Percentiles rank a stretch among this genome's conserved stretches.
Evolutionary conservation across 2,329 filamentous ascomycete species (phyloP).

Genomic region (Corinectria fuckeliana): DNA sequence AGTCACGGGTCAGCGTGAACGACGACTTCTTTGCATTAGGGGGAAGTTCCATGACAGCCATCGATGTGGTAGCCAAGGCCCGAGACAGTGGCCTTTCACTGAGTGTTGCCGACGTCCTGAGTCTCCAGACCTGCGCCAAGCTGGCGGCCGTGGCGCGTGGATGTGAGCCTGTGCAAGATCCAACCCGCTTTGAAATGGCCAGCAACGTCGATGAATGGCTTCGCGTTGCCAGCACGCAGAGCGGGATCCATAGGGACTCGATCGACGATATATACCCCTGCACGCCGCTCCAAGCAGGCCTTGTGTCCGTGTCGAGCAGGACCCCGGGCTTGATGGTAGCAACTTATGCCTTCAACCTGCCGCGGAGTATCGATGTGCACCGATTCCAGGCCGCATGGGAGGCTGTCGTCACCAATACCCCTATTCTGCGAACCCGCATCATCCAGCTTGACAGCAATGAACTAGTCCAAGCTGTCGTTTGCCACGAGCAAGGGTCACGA

Average conservation of each 20-base stretch:
- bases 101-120: not conserved
- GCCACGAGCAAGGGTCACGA: not conserved
- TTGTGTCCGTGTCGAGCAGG: not conserved
- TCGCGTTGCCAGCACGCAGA: not conserved
- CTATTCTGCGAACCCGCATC: not conserved
- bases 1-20: not conserved
- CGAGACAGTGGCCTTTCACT: not conserved
- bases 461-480: not conserved
- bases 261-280: not conserved
- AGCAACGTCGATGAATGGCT: not conserved
- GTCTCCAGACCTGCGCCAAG: not conserved
- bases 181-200: not conserved
- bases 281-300: not conserved
- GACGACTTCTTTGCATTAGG: not conserved
- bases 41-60: not conserved
- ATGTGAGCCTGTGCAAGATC: not conserved
- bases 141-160: not conserved
- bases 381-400: not conserved
- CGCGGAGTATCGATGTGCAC: not conserved
- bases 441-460: not conserved
- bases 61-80: not conserved
- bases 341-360: not conserved
- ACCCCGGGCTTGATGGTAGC: not conserved
- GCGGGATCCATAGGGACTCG: not conserved
- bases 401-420: not conserved